Evolutionary conservation across 2,329 filamentous ascomycete genomes (phyloP).

Genomic region (Colletotrichum orbiculare): DNA sequence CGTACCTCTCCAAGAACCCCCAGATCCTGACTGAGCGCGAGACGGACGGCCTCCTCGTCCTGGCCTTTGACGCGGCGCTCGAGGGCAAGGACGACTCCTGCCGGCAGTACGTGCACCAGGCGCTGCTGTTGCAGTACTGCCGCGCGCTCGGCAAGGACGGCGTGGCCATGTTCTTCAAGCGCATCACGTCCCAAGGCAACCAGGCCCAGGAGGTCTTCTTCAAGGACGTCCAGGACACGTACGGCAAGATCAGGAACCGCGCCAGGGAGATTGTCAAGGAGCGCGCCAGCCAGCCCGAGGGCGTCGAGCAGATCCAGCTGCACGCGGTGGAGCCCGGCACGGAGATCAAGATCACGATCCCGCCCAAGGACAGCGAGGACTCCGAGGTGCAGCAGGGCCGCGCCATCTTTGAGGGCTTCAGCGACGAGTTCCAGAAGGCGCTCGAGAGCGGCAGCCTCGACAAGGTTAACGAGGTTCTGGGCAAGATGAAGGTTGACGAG

Average conservation of each 20-base stretch:
- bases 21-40: conserved; percentile 84
- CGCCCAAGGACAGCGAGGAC: conserved; percentile 74
- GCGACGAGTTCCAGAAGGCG: conserved; percentile 82
- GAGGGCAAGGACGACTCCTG: conserved; percentile 81
- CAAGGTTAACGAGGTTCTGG: conserved; percentile 67
- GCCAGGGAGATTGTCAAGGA: conserved; percentile 75
- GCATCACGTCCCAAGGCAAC: conserved; percentile 89
- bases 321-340: conserved; percentile 96
- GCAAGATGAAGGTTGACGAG: conserved; percentile 88
- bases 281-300: conserved; percentile 63
- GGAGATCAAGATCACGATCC: conserved; percentile 88
- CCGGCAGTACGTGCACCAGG: conserved; percentile 92
- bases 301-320: conserved; percentile 95
- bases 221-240: conserved; percentile 92
- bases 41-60: conserved; percentile 88
- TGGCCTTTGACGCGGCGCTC: conserved; percentile 90
- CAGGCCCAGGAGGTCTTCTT: conserved; percentile 91
- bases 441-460: conserved; percentile 91
- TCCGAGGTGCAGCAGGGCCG: conserved; percentile 72
- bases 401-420: conserved; percentile 85
- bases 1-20: conserved; percentile 84
- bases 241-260: conserved; percentile 81
- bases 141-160: conserved; percentile 88
- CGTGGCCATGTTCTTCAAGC: conserved; percentile 93
- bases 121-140: conserved; percentile 93